These are phyloP conservation scores for Cynara cardunculus DNA, from an alignment of 129 eudicot species.

Conservation along the genomic window DNA sequence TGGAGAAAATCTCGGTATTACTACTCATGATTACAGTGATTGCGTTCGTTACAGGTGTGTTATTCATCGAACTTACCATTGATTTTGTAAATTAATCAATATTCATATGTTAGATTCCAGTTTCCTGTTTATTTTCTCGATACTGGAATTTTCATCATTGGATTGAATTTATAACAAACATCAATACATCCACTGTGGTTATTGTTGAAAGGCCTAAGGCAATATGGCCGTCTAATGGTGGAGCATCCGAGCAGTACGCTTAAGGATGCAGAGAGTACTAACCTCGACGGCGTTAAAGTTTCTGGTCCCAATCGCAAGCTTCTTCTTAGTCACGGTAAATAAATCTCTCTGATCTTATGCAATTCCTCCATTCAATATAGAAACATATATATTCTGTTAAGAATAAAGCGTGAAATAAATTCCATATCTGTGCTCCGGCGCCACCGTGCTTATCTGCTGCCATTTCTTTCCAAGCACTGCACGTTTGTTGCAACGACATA, in stretches of 20 bases:
- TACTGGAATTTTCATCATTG: constrained; percentile 6
- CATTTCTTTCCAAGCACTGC: not conserved
- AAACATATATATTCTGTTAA: not conserved
- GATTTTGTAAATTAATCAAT: not conserved
- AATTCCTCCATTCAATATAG: not conserved
- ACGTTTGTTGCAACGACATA: not conserved
- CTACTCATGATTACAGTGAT: constrained; percentile 31
- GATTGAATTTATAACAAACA: not conserved
- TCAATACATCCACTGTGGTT: not conserved
- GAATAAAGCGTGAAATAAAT: not conserved
- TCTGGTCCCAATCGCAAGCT: constrained; percentile 55
- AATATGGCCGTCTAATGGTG: constrained; percentile 4
- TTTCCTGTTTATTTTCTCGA: not conserved
- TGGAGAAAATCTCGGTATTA: constrained; percentile 29
- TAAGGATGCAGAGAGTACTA: constrained; percentile 8
- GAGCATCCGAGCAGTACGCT: not conserved
- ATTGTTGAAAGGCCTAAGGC: constrained; percentile 10
- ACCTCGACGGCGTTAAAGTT: not conserved
- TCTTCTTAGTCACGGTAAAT: constrained; percentile 42
- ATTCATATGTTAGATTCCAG: constrained; percentile 2
- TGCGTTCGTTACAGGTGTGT: constrained; percentile 41
- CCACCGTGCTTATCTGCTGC: not conserved
- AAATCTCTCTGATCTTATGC: not conserved
- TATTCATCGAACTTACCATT: constrained; percentile 21
- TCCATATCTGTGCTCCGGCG: not conserved